These are phyloP conservation scores for Phytophthora gonapodyides DNA, from an alignment of 352 stramenopile species.

Conservation along the genomic window DNA sequence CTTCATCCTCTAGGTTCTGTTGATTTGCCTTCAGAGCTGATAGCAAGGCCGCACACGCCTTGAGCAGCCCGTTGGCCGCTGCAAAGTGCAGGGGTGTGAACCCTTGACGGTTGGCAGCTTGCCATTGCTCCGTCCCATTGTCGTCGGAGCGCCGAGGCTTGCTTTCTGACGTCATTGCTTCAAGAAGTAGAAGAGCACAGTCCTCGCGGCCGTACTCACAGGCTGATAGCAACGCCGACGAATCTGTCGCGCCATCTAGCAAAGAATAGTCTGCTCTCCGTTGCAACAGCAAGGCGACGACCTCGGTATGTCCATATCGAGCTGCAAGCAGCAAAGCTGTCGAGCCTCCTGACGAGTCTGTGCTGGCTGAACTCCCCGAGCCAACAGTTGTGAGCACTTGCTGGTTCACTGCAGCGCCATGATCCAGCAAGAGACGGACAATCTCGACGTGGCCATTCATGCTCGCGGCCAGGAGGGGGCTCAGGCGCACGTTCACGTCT, in stretches of 20 bases:
- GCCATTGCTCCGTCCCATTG: slow-evolving; percentile 36
- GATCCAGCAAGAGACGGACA: slow-evolving; percentile 48
- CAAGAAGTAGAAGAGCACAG: slow-evolving; percentile 53
- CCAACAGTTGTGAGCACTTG: slow-evolving; percentile 18
- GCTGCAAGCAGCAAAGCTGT: slow-evolving; percentile 86
- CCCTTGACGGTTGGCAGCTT: slow-evolving; percentile 53
- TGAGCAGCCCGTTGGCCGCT: slow-evolving; percentile 45
- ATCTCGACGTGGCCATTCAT: slow-evolving; percentile 78
- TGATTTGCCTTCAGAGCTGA: slow-evolving; percentile 37
- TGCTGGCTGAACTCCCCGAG: slow-evolving; percentile 5
- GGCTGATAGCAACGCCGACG: slow-evolving; percentile 59
- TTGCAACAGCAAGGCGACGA: slow-evolving; percentile 78
- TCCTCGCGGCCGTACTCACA: slow-evolving; percentile 59
- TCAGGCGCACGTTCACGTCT: slow-evolving; percentile 64
- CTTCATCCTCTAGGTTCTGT: slow-evolving; percentile 41
- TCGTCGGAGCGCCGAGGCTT: background rate
- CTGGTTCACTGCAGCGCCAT: slow-evolving; percentile 34
- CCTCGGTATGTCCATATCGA: slow-evolving; percentile 90
- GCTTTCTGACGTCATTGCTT: slow-evolving; percentile 13
- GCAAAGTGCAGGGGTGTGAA: slow-evolving; percentile 71
- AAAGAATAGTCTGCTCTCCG: slow-evolving; percentile 39
- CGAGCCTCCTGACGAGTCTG: slow-evolving; percentile 4
- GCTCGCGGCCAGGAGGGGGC: slow-evolving; percentile 61
- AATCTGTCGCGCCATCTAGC: slow-evolving; percentile 45
- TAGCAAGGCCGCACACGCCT: slow-evolving; percentile 42